Evolutionary conservation across 1,139 yeast genomes (phyloP).

Genomic region (Kodamaea ohmeri): DNA sequence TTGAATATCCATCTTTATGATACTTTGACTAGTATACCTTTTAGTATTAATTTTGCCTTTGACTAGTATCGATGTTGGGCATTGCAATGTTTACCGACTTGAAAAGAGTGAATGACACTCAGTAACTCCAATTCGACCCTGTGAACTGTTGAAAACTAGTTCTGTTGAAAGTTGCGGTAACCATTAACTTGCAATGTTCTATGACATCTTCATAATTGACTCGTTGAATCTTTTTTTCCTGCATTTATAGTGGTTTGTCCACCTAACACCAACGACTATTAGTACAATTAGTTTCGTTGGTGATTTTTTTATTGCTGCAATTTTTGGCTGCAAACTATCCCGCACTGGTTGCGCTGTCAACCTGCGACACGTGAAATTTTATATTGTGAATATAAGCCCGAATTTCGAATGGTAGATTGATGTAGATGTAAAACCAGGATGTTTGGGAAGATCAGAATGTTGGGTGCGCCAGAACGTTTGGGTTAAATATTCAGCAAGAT

Average conservation of each 20-base stretch:
- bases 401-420: not conserved
- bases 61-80: not conserved
- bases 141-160: not conserved
- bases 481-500: no score
- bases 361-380: constrained; percentile 2
- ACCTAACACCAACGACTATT: not conserved
- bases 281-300: not conserved
- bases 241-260: constrained; percentile 1
- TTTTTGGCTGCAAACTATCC: constrained; percentile 1
- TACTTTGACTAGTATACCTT: no score
- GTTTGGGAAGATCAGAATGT: no score
- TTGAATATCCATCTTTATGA: not conserved
- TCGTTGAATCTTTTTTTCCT: constrained; percentile 1
- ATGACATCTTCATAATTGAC: not conserved
- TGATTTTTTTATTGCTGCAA: constrained; percentile 1
- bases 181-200: not conserved
- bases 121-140: no score
- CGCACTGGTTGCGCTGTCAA: not conserved
- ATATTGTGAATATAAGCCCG: constrained; percentile 1
- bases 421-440: no score
- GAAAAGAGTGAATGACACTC: no score
- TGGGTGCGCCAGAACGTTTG: no score
- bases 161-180: not conserved
- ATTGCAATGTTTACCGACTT: not conserved
- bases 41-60: not conserved